These are phyloP conservation scores for Corynascus novoguineensis DNA, from an alignment of 495 filamentous ascomycete genomes.

Conservation along the genomic window DNA sequence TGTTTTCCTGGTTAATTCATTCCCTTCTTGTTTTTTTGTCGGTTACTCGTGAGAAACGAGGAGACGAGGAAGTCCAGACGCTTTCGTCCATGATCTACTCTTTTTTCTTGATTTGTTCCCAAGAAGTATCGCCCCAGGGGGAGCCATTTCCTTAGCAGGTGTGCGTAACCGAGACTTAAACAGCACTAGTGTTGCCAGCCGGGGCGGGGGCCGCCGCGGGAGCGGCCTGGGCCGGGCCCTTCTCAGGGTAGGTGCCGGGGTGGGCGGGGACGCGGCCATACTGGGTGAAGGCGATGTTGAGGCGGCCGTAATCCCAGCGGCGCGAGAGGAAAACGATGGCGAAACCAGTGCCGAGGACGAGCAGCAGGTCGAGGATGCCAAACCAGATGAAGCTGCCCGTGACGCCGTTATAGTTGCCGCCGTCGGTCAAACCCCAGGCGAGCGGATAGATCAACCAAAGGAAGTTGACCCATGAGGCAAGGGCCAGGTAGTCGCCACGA, in stretches of 20 bases:
- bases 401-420: constrained; percentile 43
- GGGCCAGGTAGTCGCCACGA: constrained; percentile 35
- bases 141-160: too few relatives aligned
- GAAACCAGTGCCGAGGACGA: constrained; percentile 33
- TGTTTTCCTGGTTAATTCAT: neutral
- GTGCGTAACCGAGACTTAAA: too few relatives aligned
- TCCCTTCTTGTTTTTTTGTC: too few relatives aligned
- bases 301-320: constrained; percentile 43
- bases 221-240: constrained; percentile 19
- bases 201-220: constrained; percentile 16
- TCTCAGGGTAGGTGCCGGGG: constrained; percentile 42
- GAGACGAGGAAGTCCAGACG: neutral
- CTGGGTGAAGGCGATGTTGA: constrained; percentile 51
- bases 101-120: too few relatives aligned
- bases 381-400: constrained; percentile 41
- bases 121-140: too few relatives aligned
- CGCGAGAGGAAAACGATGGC: constrained; percentile 35
- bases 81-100: neutral
- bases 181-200: neutral
- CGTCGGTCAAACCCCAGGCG: constrained; percentile 43
- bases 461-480: constrained; percentile 40
- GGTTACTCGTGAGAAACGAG: neutral
- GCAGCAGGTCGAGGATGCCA: constrained; percentile 41
- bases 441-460: constrained; percentile 48
- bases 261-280: constrained; percentile 44